Conservation (phyloP, 768 basidiomycete genomes). For the Steccherinum ochraceum region DNA sequence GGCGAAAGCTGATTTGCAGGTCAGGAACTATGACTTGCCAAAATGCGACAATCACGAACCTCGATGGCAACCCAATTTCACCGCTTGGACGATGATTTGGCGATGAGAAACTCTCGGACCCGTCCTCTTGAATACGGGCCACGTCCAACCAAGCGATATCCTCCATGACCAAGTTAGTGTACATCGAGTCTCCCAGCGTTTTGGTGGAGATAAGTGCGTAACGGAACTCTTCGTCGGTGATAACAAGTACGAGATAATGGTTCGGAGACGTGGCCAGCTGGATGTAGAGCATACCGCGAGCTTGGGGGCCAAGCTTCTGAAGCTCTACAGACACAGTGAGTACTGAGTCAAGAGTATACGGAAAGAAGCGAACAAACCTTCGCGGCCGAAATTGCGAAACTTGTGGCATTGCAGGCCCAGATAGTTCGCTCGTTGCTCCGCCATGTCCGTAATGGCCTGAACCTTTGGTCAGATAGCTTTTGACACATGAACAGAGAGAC, state of each 20-base stretch:
- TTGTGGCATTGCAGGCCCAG: slow-evolving; percentile 76
- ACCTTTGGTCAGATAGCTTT: background rate
- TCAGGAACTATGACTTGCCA: background rate
- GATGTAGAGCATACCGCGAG: slow-evolving; percentile 64
- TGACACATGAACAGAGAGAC: slow-evolving; percentile 2
- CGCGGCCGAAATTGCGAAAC: slow-evolving; percentile 55
- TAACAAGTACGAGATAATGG: slow-evolving; percentile 81
- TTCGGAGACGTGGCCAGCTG: slow-evolving; percentile 70
- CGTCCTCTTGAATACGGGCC: slow-evolving; percentile 43
- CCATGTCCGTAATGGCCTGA: slow-evolving; percentile 79
- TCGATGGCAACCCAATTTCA: background rate
- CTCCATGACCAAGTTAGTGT: slow-evolving; percentile 58
- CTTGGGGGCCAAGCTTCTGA: slow-evolving; percentile 59
- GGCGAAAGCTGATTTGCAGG: slow-evolving; percentile 45
- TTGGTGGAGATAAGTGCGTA: slow-evolving; percentile 76
- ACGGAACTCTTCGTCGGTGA: slow-evolving; percentile 70
- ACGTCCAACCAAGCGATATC: slow-evolving; percentile 80
- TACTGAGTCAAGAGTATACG: background rate
- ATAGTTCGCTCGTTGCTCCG: slow-evolving; percentile 81
- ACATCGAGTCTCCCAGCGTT: slow-evolving; percentile 46
- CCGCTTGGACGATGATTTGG: too few relatives aligned
- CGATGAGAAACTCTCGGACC: background rate
- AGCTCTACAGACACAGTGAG: slow-evolving; percentile 40
- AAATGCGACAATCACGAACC: slow-evolving; percentile 7
- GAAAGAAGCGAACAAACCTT: slow-evolving; percentile 40